Percentiles rank a stretch among this genome's conserved stretches.
These are phyloP conservation scores for Picocystis salinarum DNA, from an alignment of 139 green algal genomes.

Conservation along the genomic window DNA sequence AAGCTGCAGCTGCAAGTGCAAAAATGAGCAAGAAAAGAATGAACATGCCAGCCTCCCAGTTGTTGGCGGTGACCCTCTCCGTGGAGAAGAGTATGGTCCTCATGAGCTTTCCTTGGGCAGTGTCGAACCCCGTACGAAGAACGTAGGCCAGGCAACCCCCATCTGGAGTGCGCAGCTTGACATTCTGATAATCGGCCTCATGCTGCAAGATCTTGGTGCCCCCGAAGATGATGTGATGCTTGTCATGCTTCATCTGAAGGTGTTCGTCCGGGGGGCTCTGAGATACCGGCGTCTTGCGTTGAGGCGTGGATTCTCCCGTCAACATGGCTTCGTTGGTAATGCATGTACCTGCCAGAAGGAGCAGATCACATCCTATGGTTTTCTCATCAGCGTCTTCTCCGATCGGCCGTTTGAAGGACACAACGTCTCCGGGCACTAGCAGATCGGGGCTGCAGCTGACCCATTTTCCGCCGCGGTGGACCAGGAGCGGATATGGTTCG, in stretches of 20 bases:
- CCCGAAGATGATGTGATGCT: slow-evolving; percentile 75
- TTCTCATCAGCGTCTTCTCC: slow-evolving; percentile 27
- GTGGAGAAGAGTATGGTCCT: slow-evolving; percentile 91
- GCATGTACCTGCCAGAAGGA: slow-evolving; percentile 73
- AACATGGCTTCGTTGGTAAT: slow-evolving; percentile 94
- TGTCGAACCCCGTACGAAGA: slow-evolving; percentile 91
- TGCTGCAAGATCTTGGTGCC: slow-evolving; percentile 74
- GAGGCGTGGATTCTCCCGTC: slow-evolving; percentile 46
- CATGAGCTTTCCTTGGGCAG: slow-evolving; percentile 84
- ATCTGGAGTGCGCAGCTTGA: slow-evolving; percentile 42
- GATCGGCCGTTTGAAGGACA: slow-evolving; percentile 56
- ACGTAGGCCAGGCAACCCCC: slow-evolving; percentile 76
- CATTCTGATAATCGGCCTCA: slow-evolving; percentile 12
- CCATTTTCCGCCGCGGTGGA: slow-evolving; percentile 47
- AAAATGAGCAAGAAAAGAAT: slow-evolving; percentile 96
- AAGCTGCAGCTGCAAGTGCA: slow-evolving; percentile 59
- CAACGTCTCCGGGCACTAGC: slow-evolving; percentile 81
- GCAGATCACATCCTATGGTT: slow-evolving; percentile 61
- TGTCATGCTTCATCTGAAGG: slow-evolving; percentile 56
- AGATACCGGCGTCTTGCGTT: slow-evolving; percentile 20
- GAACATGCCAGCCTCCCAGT: slow-evolving; percentile 78
- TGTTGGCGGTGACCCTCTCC: slow-evolving; percentile 86
- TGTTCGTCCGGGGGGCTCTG: slow-evolving; percentile 8
- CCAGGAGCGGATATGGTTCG: slow-evolving; percentile 3
- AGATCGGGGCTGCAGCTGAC: slow-evolving; percentile 39